A percentile compares a stretch with the other conserved stretches of the same genome.
Conservation (phyloP, 495 filamentous ascomycete genomes). For the Amphirosellinia nigrospora region DNA sequence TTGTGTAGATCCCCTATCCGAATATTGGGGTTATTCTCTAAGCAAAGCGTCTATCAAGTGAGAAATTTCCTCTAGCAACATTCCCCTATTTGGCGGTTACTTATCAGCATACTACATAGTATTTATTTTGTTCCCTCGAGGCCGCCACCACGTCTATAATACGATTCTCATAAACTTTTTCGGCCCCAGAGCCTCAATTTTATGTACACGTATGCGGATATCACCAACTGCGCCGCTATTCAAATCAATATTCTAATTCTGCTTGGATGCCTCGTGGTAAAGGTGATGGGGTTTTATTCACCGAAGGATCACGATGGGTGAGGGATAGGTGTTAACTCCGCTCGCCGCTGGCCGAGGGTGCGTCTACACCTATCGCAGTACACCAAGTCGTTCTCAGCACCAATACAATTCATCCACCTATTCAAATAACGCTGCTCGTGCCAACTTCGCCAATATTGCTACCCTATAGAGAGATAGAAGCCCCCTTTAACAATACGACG, state of each 20-base stretch:
- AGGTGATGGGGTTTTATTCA: neutral
- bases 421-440: neutral
- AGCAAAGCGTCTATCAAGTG: neutral
- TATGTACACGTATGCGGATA: neutral
- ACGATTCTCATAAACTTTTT: neutral
- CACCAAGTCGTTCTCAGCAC: neutral
- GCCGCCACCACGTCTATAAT: neutral
- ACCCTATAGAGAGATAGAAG: neutral
- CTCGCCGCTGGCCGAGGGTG: neutral
- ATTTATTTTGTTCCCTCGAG: neutral
- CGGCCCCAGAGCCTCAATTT: neutral
- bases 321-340: neutral
- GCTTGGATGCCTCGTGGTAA: constrained; percentile 4
- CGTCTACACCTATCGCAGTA: constrained; percentile 6
- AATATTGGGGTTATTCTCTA: neutral
- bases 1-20: neutral
- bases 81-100: neutral
- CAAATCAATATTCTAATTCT: neutral
- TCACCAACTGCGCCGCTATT: neutral
- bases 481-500: neutral
- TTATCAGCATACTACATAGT: neutral
- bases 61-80: neutral
- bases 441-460: neutral
- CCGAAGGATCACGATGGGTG: neutral
- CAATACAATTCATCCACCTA: neutral